Percentiles rank a stretch among this genome's conserved stretches.
These are phyloP conservation scores for Pseudocercospora cruenta DNA, from an alignment of 2,329 filamentous ascomycete species.

Conservation along the genomic window DNA sequence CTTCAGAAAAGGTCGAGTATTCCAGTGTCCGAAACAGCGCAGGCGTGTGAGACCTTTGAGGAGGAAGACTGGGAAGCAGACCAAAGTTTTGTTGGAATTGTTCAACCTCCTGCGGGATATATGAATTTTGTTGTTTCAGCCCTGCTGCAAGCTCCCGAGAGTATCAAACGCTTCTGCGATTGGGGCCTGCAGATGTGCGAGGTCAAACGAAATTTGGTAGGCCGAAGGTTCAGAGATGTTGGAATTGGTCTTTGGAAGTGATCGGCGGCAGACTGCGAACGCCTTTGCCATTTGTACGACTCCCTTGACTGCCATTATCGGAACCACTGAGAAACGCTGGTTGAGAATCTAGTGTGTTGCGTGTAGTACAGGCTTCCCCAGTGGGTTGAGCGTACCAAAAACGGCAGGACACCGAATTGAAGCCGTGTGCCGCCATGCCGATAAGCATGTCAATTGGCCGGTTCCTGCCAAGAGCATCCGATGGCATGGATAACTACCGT, in stretches of 20 bases:
- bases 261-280: slow-evolving; percentile 9
- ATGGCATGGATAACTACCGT: slow-evolving; percentile 16
- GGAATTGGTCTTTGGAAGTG: slow-evolving; percentile 7
- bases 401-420: slow-evolving; percentile 16
- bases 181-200: slow-evolving; percentile 10
- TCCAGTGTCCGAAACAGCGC: not conserved
- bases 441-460: slow-evolving; percentile 13
- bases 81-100: slow-evolving; percentile 3
- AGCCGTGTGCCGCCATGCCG: slow-evolving; percentile 21
- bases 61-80: not conserved
- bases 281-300: slow-evolving; percentile 19
- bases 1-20: not conserved
- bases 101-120: slow-evolving; percentile 9
- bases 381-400: slow-evolving; percentile 13
- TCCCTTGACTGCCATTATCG: not conserved
- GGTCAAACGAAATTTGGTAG: slow-evolving; percentile 8
- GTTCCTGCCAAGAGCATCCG: slow-evolving; percentile 18
- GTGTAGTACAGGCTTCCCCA: slow-evolving; percentile 13
- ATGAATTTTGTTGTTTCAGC: slow-evolving; percentile 14
- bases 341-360: slow-evolving; percentile 16
- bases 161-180: slow-evolving; percentile 15
- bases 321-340: slow-evolving; percentile 17
- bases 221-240: slow-evolving; percentile 1
- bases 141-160: slow-evolving; percentile 16
- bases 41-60: not conserved